These are phyloP conservation scores for Suhomyces terraborum DNA, from an alignment of 1,139 yeast genomes.

Conservation along the genomic window DNA sequence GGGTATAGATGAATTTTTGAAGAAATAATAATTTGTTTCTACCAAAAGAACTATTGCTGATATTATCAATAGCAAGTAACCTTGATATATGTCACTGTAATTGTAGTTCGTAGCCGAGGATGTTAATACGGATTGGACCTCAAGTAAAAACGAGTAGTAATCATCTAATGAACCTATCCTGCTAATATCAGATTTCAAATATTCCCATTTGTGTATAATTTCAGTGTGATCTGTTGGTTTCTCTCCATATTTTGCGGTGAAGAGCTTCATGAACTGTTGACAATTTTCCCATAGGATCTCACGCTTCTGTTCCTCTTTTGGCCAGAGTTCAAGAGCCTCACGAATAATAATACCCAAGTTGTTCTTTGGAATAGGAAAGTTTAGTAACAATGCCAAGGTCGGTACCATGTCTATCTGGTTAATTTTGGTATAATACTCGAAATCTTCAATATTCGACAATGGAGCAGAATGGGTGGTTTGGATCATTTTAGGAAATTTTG, in stretches of 20 bases:
- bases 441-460: slow-evolving; percentile 39
- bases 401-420: slow-evolving; percentile 92
- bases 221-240: slow-evolving; percentile 9
- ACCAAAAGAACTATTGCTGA: slow-evolving; percentile 29
- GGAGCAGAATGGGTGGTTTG: slow-evolving; percentile 37
- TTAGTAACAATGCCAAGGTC: slow-evolving; percentile 69
- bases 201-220: slow-evolving; percentile 18
- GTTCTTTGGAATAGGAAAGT: slow-evolving; percentile 84
- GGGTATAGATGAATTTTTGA: slow-evolving; percentile 14
- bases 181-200: not conserved
- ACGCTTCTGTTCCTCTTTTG: slow-evolving; percentile 33
- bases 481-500: slow-evolving; percentile 43
- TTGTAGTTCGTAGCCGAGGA: slow-evolving; percentile 76
- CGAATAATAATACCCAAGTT: slow-evolving; percentile 73
- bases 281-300: slow-evolving; percentile 60
- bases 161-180: slow-evolving; percentile 12
- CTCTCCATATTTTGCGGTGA: slow-evolving; percentile 28
- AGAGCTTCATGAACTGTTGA: slow-evolving; percentile 52
- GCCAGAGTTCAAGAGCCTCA: slow-evolving; percentile 58
- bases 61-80: slow-evolving; percentile 34
- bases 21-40: slow-evolving; percentile 21
- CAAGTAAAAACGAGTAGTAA: slow-evolving; percentile 43
- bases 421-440: slow-evolving; percentile 52
- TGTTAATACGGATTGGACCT: slow-evolving; percentile 58
- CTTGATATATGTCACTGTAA: slow-evolving; percentile 50